Evolutionary conservation across 306 rosid species (phyloP).

Genomic region (Prunus padus): DNA sequence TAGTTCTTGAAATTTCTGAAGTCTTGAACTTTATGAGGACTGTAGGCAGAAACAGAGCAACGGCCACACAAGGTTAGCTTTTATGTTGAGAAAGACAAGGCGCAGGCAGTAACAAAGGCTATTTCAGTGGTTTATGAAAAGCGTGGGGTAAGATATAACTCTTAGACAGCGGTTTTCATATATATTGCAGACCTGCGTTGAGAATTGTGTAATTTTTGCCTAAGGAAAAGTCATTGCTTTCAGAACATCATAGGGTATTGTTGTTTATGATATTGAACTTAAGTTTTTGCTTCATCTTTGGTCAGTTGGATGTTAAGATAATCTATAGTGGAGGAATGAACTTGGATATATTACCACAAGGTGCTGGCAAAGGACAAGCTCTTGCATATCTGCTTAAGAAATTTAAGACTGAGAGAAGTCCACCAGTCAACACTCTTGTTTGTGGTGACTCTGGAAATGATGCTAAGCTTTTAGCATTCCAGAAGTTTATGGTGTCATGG

Average conservation of each 20-base stretch:
- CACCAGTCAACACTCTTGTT: constrained; percentile 75
- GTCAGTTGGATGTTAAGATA: constrained; percentile 94
- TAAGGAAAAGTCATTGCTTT: constrained; percentile 7
- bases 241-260: background rate
- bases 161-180: constrained; percentile 12
- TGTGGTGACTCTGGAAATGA: constrained; percentile 99
- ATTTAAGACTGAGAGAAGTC: constrained; percentile 65
- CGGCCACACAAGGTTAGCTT: constrained; percentile 92
- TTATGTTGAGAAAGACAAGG: constrained; percentile 75
- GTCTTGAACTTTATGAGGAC: constrained; percentile 8
- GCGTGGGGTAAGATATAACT: constrained; percentile 62
- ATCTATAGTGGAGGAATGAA: constrained; percentile 95
- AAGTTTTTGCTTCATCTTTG: constrained; percentile 27
- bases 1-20: constrained; percentile 20
- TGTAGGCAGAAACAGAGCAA: constrained; percentile 90
- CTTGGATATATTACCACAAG: constrained; percentile 85
- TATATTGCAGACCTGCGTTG: constrained; percentile 7
- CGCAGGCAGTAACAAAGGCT: constrained; percentile 58
- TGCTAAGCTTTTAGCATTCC: constrained; percentile 91
- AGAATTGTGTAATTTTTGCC: constrained; percentile 3
- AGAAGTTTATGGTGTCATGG: constrained; percentile 93
- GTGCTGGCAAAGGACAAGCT: constrained; percentile 99
- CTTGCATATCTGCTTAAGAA: constrained; percentile 89
- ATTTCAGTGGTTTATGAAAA: constrained; percentile 58
- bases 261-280: constrained; percentile 14